Conservation (phyloP, 2,329 filamentous ascomycete species). For the Pestalotiopsis sp. region DNA sequence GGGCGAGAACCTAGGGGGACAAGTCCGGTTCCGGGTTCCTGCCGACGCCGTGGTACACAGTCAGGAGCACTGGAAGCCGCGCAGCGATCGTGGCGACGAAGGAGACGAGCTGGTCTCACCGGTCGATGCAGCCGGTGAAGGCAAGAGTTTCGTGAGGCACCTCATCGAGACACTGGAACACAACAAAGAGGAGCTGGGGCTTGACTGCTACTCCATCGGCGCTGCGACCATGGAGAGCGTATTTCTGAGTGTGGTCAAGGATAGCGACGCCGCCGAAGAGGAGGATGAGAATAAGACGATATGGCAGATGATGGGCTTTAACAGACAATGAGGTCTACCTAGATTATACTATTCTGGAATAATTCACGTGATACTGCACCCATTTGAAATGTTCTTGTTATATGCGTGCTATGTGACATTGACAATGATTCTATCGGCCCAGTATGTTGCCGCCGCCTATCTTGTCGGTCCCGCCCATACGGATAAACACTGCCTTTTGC, state of each 20-base stretch:
- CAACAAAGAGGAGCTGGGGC: constrained; percentile 56
- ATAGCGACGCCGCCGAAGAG: constrained; percentile 63
- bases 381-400: too few relatives aligned
- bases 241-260: constrained; percentile 68
- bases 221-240: constrained; percentile 72
- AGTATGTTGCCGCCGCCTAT: background rate
- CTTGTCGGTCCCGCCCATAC: constrained; percentile 11
- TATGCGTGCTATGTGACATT: background rate
- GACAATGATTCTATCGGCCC: background rate
- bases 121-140: constrained; percentile 13
- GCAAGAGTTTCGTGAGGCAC: constrained; percentile 26
- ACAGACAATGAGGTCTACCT: background rate
- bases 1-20: constrained; percentile 63
- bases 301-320: constrained; percentile 10
- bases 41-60: constrained; percentile 29
- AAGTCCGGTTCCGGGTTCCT: constrained; percentile 65
- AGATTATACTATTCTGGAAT: background rate
- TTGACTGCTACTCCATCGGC: constrained; percentile 68
- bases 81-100: background rate
- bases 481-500: constrained; percentile 33
- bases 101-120: constrained; percentile 9
- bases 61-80: background rate
- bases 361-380: too few relatives aligned
- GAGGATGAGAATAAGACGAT: constrained; percentile 27
- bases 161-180: constrained; percentile 54